Percentiles rank a stretch among this genome's conserved stretches.
These are phyloP conservation scores for Vigna nakashimae DNA, from an alignment of 306 rosid genomes.

Conservation along the genomic window DNA sequence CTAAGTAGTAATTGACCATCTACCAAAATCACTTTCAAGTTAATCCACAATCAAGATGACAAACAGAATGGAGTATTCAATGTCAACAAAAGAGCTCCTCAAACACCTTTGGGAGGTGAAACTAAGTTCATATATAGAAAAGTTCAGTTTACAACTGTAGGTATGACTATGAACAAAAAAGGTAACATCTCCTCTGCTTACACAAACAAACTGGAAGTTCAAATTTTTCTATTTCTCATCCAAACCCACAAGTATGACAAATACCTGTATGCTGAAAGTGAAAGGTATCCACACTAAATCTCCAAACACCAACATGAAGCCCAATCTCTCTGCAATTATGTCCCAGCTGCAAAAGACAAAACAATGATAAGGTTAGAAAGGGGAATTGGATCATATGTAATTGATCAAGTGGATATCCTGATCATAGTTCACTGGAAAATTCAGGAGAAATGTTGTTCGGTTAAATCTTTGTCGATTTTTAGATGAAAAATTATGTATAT, in stretches of 20 bases:
- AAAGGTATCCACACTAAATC: conserved; percentile 99
- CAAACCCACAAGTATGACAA: conserved; percentile 23
- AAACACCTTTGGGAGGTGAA: neutral
- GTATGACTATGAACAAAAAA: conserved; percentile 17
- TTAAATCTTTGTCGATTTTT: neutral
- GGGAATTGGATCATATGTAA: conserved; percentile 13
- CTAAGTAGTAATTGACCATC: no score
- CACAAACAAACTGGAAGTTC: conserved; percentile 27
- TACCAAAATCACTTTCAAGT: neutral
- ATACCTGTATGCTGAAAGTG: conserved; percentile 91
- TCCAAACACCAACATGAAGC: conserved; percentile 98
- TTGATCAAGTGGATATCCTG: conserved; percentile 24
- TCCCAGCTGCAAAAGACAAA: conserved; percentile 77
- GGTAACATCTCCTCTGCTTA: neutral
- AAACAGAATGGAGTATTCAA: neutral
- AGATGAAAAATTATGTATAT: neutral
- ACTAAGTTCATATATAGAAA: neutral
- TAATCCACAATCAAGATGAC: neutral
- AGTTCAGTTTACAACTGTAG: conserved; percentile 2
- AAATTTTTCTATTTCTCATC: conserved; percentile 17
- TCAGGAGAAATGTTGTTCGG: conserved; percentile 28
- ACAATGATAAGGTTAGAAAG: conserved; percentile 25
- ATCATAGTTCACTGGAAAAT: conserved; percentile 3
- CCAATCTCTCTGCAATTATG: conserved; percentile 94
- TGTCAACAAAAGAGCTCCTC: neutral